These are phyloP conservation scores for Colletotrichum sp. DNA, from an alignment of 2,329 filamentous ascomycete genomes.

Conservation along the genomic window DNA sequence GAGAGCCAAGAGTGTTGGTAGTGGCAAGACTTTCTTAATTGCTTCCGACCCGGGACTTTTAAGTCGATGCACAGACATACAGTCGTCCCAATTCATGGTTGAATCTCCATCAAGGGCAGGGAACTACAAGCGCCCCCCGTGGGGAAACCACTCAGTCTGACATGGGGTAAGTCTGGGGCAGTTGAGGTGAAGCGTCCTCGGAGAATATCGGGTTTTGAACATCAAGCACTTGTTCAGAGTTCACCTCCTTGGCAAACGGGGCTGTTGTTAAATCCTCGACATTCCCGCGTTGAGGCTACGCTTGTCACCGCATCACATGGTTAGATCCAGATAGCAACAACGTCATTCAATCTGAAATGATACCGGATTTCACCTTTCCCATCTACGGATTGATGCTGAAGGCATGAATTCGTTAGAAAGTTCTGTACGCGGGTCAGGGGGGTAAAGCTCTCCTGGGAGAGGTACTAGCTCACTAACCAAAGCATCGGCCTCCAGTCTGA, in stretches of 20 bases:
- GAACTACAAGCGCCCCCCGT: background rate
- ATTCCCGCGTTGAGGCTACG: background rate
- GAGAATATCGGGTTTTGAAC: background rate
- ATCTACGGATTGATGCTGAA: background rate
- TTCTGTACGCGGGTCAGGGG: rapidly evolving
- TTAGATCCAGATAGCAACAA: background rate
- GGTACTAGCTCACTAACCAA: background rate
- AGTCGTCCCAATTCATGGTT: background rate
- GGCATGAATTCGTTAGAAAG: background rate
- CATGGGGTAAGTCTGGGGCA: background rate
- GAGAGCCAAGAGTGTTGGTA: background rate
- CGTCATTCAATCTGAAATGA: background rate
- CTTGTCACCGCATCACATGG: background rate
- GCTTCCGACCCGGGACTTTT: background rate
- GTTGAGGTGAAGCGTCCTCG: background rate
- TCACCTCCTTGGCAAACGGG: background rate
- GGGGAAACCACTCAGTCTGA: background rate
- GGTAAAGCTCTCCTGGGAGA: background rate
- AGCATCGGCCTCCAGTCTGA: background rate
- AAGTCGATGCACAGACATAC: background rate
- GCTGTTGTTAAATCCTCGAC: background rate
- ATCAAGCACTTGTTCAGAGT: background rate
- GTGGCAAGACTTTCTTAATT: background rate
- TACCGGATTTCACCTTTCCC: background rate
- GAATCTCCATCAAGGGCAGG: background rate